Conservation (phyloP, 1,284 basidiomycete genomes). For the Ganoderma sinense region DNA sequence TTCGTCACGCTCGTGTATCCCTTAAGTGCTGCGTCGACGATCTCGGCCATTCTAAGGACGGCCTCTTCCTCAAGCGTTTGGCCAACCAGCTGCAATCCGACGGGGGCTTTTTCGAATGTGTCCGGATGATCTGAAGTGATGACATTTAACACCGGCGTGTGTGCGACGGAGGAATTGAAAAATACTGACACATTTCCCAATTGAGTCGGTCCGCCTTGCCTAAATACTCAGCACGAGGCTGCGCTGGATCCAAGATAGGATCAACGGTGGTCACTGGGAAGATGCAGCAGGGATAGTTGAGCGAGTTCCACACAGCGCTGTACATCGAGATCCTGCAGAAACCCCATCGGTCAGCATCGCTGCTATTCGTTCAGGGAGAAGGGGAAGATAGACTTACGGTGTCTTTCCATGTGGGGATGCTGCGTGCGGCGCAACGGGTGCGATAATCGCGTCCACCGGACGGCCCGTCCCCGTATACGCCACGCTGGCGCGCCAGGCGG, state of each 20-base stretch:
- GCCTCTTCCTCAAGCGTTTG: slow-evolving; percentile 60
- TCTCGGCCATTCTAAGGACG: slow-evolving; percentile 51
- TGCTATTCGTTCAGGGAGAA: not conserved
- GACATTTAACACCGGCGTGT: not conserved
- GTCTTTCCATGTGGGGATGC: slow-evolving; percentile 62
- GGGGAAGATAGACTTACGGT: slow-evolving; percentile 39
- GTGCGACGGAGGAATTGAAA: not conserved
- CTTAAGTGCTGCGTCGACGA: slow-evolving; percentile 45
- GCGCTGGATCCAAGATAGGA: slow-evolving; percentile 42
- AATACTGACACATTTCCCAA: slow-evolving; percentile 52
- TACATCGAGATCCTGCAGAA: slow-evolving; percentile 32
- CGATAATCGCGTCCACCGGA: slow-evolving; percentile 70
- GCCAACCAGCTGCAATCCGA: slow-evolving; percentile 58
- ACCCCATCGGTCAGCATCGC: not conserved
- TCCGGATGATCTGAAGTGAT: slow-evolving; percentile 50
- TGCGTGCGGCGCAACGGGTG: slow-evolving; percentile 58
- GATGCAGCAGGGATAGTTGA: slow-evolving; percentile 75
- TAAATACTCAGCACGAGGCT: slow-evolving; percentile 42
- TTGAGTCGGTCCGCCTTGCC: slow-evolving; percentile 48
- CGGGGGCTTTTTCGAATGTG: slow-evolving; percentile 53
- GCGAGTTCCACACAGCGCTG: slow-evolving; percentile 69
- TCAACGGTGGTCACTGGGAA: slow-evolving; percentile 75
- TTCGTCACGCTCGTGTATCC: not conserved
- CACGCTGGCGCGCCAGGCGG: slow-evolving; percentile 61
- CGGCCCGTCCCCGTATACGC: slow-evolving; percentile 61